Conservation (phyloP, 306 rosid species). For the Prunus davidiana region DNA sequence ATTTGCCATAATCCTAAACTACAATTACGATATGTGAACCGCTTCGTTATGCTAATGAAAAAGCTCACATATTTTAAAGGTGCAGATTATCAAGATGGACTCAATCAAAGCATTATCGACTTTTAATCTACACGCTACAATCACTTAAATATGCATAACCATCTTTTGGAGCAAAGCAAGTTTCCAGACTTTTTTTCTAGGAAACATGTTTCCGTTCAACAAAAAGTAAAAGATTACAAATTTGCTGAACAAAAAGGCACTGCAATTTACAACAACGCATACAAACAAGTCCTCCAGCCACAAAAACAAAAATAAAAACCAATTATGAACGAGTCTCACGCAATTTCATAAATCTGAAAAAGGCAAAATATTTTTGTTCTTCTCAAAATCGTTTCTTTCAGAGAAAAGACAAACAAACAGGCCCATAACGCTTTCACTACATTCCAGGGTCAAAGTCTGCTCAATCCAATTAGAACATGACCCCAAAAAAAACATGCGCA, state of each 20-base stretch:
- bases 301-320: neutral
- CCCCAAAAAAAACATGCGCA: neutral
- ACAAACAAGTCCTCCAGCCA: too few relatives aligned
- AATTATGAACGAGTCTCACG: neutral
- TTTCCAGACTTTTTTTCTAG: neutral
- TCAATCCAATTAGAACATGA: neutral
- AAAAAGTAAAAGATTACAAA: too few relatives aligned
- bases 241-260: too few relatives aligned
- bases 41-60: neutral
- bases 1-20: too few relatives aligned
- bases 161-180: neutral
- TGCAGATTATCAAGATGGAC: neutral
- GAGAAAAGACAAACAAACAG: neutral
- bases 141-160: neutral
- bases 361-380: too few relatives aligned
- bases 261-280: too few relatives aligned
- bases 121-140: neutral
- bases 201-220: neutral
- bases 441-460: slow-evolving; percentile 7
- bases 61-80: neutral
- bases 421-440: neutral
- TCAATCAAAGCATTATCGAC: too few relatives aligned
- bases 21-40: too few relatives aligned
- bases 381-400: neutral
- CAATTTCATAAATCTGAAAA: neutral